Evolutionary conservation across 306 rosid genomes (phyloP), one percentile per base, ranked within the genome.

Genomic region (Cucurbita maxima): DNA sequence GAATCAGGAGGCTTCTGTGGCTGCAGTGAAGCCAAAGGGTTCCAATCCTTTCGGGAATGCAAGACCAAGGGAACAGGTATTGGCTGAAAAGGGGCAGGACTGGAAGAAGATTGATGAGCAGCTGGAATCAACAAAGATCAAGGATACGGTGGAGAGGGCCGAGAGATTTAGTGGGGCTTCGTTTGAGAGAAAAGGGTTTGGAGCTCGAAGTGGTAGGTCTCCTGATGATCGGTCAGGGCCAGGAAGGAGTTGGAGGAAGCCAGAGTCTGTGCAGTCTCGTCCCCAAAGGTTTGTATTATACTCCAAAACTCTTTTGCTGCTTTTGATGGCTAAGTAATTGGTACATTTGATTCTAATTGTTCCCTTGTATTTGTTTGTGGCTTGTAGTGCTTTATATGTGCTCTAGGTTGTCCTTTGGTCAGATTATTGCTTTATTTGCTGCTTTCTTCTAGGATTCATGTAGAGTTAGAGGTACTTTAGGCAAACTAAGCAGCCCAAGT

Each of bases 61-160:
- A 0, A 88, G 96, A 86, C 98, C 98, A 2, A 90, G 97, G 57
- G 98, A 93, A 80, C 89, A 93, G 87, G 98, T 93, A 57, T 83
- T 93, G 88, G 97, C 94, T 0, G 96, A 86, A 88, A 88, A 93
- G 52, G 98, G 96, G 40, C 88, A 85, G 72, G 97, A 93, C 76
- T 90, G 92, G 94, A 93, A 90, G 88, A 86, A 87, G 86, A 86
- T 90, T 79, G 96, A 93, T 48, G 94, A 90, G 81, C 82, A 93
- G 75, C 96, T 93, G 8, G 93, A 87, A 78, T 79, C 82, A 19
- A 19, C 63, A 80, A 93, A 88, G 84, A 76, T 86, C 52, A 90
- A 88, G 82, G 97, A 87, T 56, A 4, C 48, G 15, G 79, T n/a
- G 5, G 95, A 80, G 59, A 84, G 53, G 66, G 78, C 20, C 0